Conservation (phyloP, 805 yeast species). For the Kluyveromyces aestuarii region DNA sequence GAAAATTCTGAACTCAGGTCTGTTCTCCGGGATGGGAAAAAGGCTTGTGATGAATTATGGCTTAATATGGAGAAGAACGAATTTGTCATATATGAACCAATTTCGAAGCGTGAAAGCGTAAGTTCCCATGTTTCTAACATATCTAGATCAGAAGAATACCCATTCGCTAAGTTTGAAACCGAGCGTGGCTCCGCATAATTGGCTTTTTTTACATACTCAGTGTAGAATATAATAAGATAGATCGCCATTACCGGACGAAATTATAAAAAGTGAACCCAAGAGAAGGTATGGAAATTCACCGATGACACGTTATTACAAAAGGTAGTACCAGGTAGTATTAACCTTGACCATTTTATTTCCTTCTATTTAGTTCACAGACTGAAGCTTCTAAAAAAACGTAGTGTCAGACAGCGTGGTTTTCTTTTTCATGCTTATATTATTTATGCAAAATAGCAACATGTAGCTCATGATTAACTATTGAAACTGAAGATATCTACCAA, state of each 20-base stretch:
- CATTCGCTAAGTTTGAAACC: too few relatives aligned
- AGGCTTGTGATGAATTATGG: neutral
- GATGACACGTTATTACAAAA: too few relatives aligned
- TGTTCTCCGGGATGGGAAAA: neutral
- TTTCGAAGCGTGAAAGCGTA: neutral
- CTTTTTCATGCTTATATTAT: neutral
- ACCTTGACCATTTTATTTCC: too few relatives aligned
- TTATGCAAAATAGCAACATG: neutral
- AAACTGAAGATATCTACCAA: slow-evolving; percentile 45
- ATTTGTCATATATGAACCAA: neutral
- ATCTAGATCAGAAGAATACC: neutral
- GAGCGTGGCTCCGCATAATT: neutral
- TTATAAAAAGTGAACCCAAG: too few relatives aligned
- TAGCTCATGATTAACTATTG: slow-evolving; percentile 9
- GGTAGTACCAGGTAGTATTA: too few relatives aligned
- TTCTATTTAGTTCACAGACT: too few relatives aligned
- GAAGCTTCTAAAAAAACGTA: too few relatives aligned
- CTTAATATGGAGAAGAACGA: neutral
- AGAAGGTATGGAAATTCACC: too few relatives aligned
- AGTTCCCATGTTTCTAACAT: neutral
- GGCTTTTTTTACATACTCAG: neutral
- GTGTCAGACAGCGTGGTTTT: too few relatives aligned
- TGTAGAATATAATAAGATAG: too few relatives aligned
- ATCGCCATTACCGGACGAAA: too few relatives aligned
- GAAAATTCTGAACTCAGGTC: neutral